Evolutionary conservation across 2,329 filamentous ascomycete species (phyloP), one percentile per base, ranked within the genome.

Genomic region (Thielaviopsis musarum): DNA sequence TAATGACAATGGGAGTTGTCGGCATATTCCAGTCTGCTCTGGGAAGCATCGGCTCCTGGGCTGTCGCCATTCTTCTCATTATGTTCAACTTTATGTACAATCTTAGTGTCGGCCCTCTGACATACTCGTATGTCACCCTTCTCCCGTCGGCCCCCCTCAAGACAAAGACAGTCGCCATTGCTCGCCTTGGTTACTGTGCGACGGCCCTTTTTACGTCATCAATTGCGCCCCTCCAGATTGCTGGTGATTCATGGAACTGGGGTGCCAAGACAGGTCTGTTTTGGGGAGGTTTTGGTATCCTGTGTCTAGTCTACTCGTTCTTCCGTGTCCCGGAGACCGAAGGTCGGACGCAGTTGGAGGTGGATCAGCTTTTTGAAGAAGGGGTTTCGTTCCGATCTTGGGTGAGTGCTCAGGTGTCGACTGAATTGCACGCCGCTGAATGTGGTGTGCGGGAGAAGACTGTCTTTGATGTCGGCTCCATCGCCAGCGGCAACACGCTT

Each of bases 271-370:
- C 62, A 65, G 76, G 65, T 6, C 69, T 70, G 58, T 66, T 71
- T 61, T 71, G 69, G 69, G 64, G 64, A 1, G 65, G 64, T 4
- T 68, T 72, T 56, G 71, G 72, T 62, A 65, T 75, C 17, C 38
- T 70, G 1, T 72, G 72, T n/a, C 65, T 74, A 0, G 62, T 70
- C 1, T 79, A 75, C 67, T 70, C 74, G 2, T 75, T 68, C 63
- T 74, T 74, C 62, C 72, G 71, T 53, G 65, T 75, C 15, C 74
- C 74, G 5, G 69, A 71, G 61, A 65, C 66, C 1, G 69, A 66
- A 61, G 69, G 63, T 5, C 62, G 66, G 15, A 68, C 64, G 0
- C 66, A 65, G 57, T 64, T 64, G 4, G 67, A 70, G 62, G 54
- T 70, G 34, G 67, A 70, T 56, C 56, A 69, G 10, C 59, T 70